Conservation (phyloP, 441 rosid genomes). For the Populus hybrid region DNA sequence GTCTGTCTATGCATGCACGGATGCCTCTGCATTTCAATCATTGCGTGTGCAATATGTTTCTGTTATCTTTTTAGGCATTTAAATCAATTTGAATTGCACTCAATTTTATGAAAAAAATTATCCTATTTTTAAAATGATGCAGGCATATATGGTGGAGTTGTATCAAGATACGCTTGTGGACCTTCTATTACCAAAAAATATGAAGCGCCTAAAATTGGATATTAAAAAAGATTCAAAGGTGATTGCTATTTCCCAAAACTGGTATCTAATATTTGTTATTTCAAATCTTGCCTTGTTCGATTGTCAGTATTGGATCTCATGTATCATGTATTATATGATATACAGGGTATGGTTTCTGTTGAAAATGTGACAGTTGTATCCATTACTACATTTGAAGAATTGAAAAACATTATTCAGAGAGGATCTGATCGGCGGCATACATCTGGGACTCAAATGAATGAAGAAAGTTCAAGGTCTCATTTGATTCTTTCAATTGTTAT, state of each 20-base stretch:
- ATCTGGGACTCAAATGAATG: slow-evolving; percentile 94
- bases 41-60: not conserved
- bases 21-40: too few species aligned
- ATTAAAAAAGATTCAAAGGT: slow-evolving; percentile 95
- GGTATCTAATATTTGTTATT: not conserved
- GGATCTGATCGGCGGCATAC: slow-evolving; percentile 88
- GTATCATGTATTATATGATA: slow-evolving; percentile 15
- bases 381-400: slow-evolving; percentile 71
- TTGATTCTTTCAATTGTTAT: slow-evolving; percentile 78
- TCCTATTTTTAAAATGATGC: slow-evolving; percentile 26
- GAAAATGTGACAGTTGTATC: slow-evolving; percentile 79
- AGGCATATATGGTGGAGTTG: slow-evolving; percentile 96
- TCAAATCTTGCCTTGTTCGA: too few species aligned
- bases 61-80: not conserved
- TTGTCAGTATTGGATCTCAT: not conserved
- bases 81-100: not conserved
- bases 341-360: slow-evolving; percentile 86
- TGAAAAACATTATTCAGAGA: slow-evolving; percentile 59
- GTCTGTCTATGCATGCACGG: not conserved
- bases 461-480: slow-evolving; percentile 96
- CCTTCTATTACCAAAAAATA: slow-evolving; percentile 70
- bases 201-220: slow-evolving; percentile 67
- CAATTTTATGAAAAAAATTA: not conserved
- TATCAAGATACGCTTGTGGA: slow-evolving; percentile 94
- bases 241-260: slow-evolving; percentile 1